Base-by-base conservation (phyloP, 345 rosid species). In the Eucalyptus cloeziana region DNA sequence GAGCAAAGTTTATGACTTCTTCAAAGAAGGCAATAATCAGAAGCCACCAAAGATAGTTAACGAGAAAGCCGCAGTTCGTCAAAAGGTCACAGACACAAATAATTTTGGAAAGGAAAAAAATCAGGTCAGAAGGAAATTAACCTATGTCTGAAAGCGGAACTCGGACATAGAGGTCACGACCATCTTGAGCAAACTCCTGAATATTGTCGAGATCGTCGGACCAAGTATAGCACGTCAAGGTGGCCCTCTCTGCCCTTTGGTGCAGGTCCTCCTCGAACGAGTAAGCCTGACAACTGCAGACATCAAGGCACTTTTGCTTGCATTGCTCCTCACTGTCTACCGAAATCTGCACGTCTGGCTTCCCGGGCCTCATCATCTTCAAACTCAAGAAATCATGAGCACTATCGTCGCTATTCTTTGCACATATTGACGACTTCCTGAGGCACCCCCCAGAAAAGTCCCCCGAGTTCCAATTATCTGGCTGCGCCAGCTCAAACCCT, bases 251-350 rank as follows among this genome's bases (percentile, higher is more conserved):
- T 43, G 44, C 44, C 44, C 44, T 43, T 40, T 49, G 8, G 19
- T 12, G 16, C 3, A 13, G 12, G 5, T 12, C 10, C 22, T 86
- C 71, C 21, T 13, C 7, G 58, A 52, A 89, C 8, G 93, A 92
- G 88, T 90, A 93, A 3, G 94, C 94, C 83, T 87, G 89, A 85
- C 96, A 93, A 4, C 31, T 5, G 69, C 92, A 87, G 7, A 14
- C 19, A 4, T 50, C 5, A 14, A 50, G 52, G 52, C 52, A 50
- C 52, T 50, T 14, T 50, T 50, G 52, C 52, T 4, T 50, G 17
- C 52, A 50, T 50, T 50, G 52, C 51, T 49, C 17, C 52, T 50
- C 52, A 4, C 52, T 50, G 3, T 8, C 6, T 69, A 31, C 86
- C 52, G 0, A 7, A 11, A 14, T 13, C 7, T 5, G 2, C 4